Conservation (phyloP, 208 protist species). For the Wallacemonas rigidus region DNA sequence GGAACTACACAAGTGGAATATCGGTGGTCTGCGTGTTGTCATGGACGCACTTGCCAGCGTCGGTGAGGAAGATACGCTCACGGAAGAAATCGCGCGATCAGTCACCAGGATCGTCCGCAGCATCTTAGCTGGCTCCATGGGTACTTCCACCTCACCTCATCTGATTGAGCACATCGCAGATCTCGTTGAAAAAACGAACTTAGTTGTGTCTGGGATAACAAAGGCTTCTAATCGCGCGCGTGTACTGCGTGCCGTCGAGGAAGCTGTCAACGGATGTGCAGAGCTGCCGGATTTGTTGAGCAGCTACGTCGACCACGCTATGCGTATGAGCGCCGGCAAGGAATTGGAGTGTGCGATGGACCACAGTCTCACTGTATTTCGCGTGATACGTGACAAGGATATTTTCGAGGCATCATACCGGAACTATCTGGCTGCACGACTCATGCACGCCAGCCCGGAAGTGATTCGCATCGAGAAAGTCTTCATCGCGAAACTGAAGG, state of each 20-base stretch:
- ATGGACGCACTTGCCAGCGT: conserved; percentile 11
- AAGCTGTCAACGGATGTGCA: conserved; percentile 25
- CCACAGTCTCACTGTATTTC: conserved; percentile 51
- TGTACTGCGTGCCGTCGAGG: conserved; percentile 1
- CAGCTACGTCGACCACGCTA: conserved; percentile 55
- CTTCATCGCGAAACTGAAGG: conserved; percentile 56
- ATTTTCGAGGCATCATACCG: conserved; percentile 66
- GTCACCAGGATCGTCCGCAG: not conserved
- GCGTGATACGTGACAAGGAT: conserved; percentile 61
- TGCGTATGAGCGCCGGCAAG: conserved; percentile 31
- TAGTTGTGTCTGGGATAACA: conserved; percentile 8
- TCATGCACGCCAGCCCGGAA: conserved; percentile 60
- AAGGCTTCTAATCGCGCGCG: conserved; percentile 5
- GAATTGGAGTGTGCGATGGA: conserved; percentile 24
- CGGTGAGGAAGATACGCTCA: not conserved
- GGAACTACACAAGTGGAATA: conserved; percentile 23
- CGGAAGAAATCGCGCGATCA: not conserved
- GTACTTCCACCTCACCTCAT: not conserved
- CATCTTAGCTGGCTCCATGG: not conserved
- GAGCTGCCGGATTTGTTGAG: conserved; percentile 43
- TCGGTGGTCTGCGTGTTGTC: conserved; percentile 12
- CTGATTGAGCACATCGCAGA: not conserved
- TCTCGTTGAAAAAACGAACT: not conserved
- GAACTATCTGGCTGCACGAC: conserved; percentile 47
- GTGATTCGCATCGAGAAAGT: conserved; percentile 38